Conservation (phyloP, 2,329 filamentous ascomycete species). For the Westerdykella aurantiaca region DNA sequence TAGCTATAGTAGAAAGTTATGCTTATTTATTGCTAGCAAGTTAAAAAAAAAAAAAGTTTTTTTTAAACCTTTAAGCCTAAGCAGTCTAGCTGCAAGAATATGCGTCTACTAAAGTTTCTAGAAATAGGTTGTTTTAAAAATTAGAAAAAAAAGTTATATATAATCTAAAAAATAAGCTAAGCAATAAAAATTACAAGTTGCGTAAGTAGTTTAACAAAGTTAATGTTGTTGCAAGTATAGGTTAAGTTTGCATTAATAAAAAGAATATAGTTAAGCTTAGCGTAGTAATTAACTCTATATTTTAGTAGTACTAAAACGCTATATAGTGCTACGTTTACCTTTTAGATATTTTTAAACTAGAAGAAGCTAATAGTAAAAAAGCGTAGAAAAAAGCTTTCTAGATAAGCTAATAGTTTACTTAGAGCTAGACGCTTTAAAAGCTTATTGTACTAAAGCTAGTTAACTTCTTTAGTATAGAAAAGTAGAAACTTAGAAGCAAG, state of each 20-base stretch:
- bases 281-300: slow-evolving; percentile 1
- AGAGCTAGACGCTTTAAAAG: slow-evolving; percentile 14
- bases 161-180: no score
- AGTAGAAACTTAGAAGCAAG: slow-evolving; percentile 24
- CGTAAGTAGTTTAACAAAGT: no score
- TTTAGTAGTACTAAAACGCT: slow-evolving; percentile 6
- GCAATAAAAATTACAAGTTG: no score
- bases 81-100: no score
- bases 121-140: no score
- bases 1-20: no score
- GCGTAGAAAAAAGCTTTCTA: slow-evolving; percentile 13
- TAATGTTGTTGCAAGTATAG: no score
- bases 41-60: neutral
- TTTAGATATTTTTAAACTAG: slow-evolving; percentile 9
- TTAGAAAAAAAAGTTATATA: no score
- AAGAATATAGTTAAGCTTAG: slow-evolving; percentile 1
- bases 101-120: no score
- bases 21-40: no score
- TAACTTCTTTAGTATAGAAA: slow-evolving; percentile 22
- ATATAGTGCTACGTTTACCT: slow-evolving; percentile 6
- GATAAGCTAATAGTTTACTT: slow-evolving; percentile 13
- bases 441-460: slow-evolving; percentile 15
- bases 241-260: slow-evolving; percentile 10
- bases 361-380: slow-evolving; percentile 1
- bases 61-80: no score